Evolutionary conservation across 108 stramenopile species (phyloP).

Genomic region (Stephanodiscus triporus): DNA sequence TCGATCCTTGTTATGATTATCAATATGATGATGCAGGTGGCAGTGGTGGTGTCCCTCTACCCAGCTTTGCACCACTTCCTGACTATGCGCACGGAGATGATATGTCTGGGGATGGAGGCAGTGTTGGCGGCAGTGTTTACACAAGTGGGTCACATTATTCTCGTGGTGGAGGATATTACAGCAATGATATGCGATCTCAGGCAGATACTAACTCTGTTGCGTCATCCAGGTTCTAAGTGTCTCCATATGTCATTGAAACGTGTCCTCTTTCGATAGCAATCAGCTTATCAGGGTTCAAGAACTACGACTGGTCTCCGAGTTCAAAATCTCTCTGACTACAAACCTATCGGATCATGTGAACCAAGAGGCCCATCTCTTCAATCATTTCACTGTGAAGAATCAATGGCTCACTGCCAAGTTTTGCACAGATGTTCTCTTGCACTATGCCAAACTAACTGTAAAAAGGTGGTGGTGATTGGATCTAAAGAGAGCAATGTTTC

Average conservation of each 20-base stretch:
- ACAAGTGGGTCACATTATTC: constrained; percentile 48
- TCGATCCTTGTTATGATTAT: constrained; percentile 79
- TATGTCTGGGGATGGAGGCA: constrained; percentile 76
- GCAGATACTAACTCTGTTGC: constrained; percentile 41
- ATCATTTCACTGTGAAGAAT: background rate
- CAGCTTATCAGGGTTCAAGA: background rate
- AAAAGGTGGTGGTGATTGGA: background rate
- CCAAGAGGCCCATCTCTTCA: background rate
- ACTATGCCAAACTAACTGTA: background rate
- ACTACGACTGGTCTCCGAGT: background rate
- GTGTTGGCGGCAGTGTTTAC: constrained; percentile 53
- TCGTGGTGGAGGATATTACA: constrained; percentile 46
- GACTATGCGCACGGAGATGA: constrained; percentile 75
- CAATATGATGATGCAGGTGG: constrained; percentile 48
- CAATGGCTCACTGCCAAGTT: background rate
- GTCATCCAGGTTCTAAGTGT: constrained; percentile 31
- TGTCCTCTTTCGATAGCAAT: background rate
- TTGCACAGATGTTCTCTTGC: background rate
- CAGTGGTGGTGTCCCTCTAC: constrained; percentile 70
- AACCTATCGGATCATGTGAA: too few species aligned
- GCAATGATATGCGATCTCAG: constrained; percentile 50
- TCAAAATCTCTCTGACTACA: background rate
- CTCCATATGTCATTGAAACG: background rate
- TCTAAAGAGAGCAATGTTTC: background rate
- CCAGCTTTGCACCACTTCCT: constrained; percentile 86